Conservation (phyloP, 768 basidiomycete genomes). For the Podaxis mareebaensis region DNA sequence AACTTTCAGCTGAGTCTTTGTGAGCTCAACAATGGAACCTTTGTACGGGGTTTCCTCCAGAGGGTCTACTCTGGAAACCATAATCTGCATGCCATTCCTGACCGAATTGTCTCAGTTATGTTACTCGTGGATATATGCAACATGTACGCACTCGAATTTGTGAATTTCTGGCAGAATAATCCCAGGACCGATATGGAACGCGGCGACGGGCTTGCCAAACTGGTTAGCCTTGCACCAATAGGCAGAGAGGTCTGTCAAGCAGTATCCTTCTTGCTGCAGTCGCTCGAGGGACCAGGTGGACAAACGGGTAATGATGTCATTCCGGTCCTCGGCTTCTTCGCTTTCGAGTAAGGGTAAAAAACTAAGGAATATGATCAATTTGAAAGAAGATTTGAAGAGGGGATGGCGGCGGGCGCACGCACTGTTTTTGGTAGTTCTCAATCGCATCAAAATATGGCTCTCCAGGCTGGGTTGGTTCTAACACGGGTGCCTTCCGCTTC, state of each 20-base stretch:
- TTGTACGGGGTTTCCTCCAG: conserved; percentile 50
- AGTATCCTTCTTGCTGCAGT: conserved; percentile 71
- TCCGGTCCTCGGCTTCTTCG: conserved; percentile 68
- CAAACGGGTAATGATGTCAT: conserved; percentile 60
- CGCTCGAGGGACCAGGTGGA: conserved; percentile 64
- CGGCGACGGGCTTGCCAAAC: conserved; percentile 66
- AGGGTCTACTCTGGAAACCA: conserved; percentile 66
- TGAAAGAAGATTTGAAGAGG: not conserved
- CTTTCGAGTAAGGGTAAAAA: conserved; percentile 50
- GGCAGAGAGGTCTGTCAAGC: conserved; percentile 61
- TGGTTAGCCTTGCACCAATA: conserved; percentile 69
- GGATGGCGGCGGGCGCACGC: conserved; percentile 18
- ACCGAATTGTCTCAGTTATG: not conserved
- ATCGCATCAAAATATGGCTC: conserved; percentile 52
- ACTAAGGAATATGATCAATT: conserved; percentile 25
- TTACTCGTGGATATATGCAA: conserved; percentile 5
- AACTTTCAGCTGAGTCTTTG: conserved; percentile 54
- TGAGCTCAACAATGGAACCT: conserved; percentile 55
- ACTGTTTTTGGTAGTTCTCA: conserved; percentile 57
- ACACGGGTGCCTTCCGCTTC: conserved; percentile 37
- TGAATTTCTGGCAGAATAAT: conserved; percentile 57
- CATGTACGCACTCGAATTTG: conserved; percentile 67
- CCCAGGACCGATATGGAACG: conserved; percentile 66
- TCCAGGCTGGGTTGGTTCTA: conserved; percentile 30
- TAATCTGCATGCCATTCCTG: conserved; percentile 71